A percentile compares a stretch with the other conserved stretches of the same genome.
Conservation (phyloP, 495 filamentous ascomycete species). For the Penicillium maclennaniae region DNA sequence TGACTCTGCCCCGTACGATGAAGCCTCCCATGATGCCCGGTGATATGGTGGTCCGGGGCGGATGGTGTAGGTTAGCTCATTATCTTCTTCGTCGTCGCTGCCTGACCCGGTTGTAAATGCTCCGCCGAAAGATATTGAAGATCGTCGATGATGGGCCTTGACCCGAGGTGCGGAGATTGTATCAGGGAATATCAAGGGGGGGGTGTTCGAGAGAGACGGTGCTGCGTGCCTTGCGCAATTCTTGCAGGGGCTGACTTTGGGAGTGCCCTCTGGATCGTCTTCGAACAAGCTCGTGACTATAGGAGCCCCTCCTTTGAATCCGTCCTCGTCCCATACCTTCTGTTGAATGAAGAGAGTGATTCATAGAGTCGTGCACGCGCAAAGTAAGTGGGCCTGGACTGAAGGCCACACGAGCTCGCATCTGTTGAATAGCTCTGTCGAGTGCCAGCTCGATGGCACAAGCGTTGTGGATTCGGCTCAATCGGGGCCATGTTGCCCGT, state of each 20-base stretch:
- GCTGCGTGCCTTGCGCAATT: conserved; percentile 33
- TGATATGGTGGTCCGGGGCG: not conserved
- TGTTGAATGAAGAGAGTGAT: conserved; percentile 17
- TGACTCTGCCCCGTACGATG: conserved; percentile 5
- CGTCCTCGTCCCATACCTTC: conserved; percentile 24
- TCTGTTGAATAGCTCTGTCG: conserved; percentile 73
- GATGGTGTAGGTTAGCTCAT: conserved; percentile 4
- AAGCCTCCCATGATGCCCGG: conserved; percentile 18
- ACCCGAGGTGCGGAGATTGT: conserved; percentile 6
- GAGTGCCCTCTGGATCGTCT: conserved; percentile 17
- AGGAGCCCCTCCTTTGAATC: conserved; percentile 30
- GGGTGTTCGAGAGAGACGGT: conserved; percentile 30
- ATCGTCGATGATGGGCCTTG: conserved; percentile 18
- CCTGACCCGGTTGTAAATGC: conserved; percentile 19
- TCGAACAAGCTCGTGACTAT: conserved; percentile 30
- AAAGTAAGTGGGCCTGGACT: conserved; percentile 68
- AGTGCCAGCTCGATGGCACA: conserved; percentile 83
- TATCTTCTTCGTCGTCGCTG: conserved; percentile 27
- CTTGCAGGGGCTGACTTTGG: conserved; percentile 7
- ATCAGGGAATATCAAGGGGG: conserved; percentile 7
- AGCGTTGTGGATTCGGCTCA: conserved; percentile 76
- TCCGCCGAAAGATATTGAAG: conserved; percentile 15
- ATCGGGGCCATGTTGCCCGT: conserved; percentile 84
- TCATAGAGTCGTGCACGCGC: conserved; percentile 15
- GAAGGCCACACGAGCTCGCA: conserved; percentile 75